A percentile compares a stretch with the other conserved stretches of the same genome.
Conservation (phyloP, 176 grass and related monocot species). For the Bromus sterilis region DNA sequence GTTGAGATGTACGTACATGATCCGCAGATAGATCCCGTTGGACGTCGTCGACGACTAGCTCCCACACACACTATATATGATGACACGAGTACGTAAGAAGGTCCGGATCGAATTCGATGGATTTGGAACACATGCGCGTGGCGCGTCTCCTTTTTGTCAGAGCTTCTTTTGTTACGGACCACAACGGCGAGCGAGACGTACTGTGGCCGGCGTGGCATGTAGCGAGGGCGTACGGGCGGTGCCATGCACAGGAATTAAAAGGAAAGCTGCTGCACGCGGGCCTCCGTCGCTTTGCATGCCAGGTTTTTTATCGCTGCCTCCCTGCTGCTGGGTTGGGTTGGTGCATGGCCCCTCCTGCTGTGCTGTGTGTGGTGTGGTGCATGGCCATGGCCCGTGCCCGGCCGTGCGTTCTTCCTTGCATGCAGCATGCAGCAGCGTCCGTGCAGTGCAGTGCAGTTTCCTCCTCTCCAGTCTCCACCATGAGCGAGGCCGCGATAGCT, state of each 20-base stretch:
- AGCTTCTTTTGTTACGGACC: neutral
- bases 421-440: neutral
- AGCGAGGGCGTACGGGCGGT: neutral
- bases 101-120: neutral
- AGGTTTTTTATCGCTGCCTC: neutral
- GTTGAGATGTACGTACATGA: neutral
- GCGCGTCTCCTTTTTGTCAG: neutral
- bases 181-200: too few relatives aligned
- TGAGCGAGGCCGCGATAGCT: neutral
- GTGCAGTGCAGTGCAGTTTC: neutral
- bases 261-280: neutral
- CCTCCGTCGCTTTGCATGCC: neutral
- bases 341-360: neutral
- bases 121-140: neutral
- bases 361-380: too few relatives aligned
- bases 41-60: too few relatives aligned
- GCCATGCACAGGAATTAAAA: neutral
- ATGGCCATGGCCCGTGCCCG: neutral
- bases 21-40: neutral
- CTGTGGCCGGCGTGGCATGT: neutral
- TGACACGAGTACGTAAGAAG: too few relatives aligned
- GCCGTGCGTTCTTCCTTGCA: neutral
- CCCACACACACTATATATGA: neutral
- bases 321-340: too few relatives aligned
- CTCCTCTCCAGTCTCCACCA: too few relatives aligned